These are phyloP conservation scores for Phallus indusiatus DNA, from an alignment of 768 basidiomycete genomes.

Conservation along the genomic window DNA sequence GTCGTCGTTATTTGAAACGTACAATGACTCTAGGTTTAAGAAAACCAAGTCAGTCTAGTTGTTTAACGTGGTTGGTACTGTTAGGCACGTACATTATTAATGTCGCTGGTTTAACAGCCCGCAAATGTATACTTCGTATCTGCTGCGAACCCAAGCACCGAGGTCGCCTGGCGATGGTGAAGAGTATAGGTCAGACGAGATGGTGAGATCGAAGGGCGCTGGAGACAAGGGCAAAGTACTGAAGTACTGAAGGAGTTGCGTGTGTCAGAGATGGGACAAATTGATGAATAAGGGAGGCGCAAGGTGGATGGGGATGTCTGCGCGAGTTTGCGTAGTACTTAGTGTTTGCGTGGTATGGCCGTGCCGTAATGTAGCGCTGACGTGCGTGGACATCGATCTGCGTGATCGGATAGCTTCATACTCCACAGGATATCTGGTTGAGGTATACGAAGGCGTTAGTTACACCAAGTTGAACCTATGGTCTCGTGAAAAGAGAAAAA, in stretches of 20 bases:
- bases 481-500: too few species aligned
- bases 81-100: constrained; percentile 55
- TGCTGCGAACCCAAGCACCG: constrained; percentile 68
- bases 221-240: neutral
- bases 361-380: too few species aligned
- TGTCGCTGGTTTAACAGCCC: constrained; percentile 64
- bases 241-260: neutral
- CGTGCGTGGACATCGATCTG: too few species aligned
- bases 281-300: too few species aligned
- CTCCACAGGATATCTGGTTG: too few species aligned
- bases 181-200: constrained; percentile 59
- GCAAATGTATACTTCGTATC: constrained; percentile 68
- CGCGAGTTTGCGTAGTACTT: too few species aligned
- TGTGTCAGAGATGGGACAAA: neutral
- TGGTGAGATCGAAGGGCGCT: constrained; percentile 13
- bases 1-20: constrained; percentile 59
- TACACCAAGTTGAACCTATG: too few species aligned
- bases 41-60: constrained; percentile 54
- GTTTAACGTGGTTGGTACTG: constrained; percentile 56
- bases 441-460: too few species aligned
- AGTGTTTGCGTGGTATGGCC: too few species aligned
- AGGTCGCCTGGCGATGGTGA: constrained; percentile 50
- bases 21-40: constrained; percentile 77
- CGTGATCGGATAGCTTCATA: too few species aligned
- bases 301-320: too few species aligned